Conservation (phyloP, 192 early-diverging fungal species). For the Backusella parvicylindrica region DNA sequence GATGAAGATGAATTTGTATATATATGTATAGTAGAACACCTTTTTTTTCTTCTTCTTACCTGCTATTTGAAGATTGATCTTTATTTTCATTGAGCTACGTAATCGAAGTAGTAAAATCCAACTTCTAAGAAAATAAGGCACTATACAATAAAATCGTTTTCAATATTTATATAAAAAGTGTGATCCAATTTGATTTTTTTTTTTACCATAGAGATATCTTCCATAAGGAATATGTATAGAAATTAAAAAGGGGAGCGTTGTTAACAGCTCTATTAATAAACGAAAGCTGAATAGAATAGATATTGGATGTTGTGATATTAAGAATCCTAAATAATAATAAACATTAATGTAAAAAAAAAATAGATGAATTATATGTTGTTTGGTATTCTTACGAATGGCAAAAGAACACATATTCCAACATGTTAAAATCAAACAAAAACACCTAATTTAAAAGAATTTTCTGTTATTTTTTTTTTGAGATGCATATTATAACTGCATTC, state of each 20-base stretch:
- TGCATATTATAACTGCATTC: background rate
- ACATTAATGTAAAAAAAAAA: no score
- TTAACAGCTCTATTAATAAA: conserved; percentile 42
- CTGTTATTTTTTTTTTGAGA: background rate
- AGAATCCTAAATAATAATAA: background rate
- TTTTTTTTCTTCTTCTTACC: conserved; percentile 28
- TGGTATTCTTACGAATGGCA: conserved; percentile 26
- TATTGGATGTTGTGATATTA: conserved; percentile 11
- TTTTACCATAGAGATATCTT: conserved; percentile 38
- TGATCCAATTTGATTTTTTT: no score
- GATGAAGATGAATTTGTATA: background rate
- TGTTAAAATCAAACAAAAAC: conserved; percentile 14
- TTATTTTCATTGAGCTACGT: conserved; percentile 47
- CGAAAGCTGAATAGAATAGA: conserved; percentile 40
- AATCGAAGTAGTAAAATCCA: conserved; percentile 52
- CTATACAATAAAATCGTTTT: no score
- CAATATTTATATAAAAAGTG: no score
- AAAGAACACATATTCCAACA: conserved; percentile 28
- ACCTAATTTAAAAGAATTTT: conserved; percentile 8
- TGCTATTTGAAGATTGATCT: conserved; percentile 43
- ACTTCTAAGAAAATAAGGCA: conserved; percentile 60
- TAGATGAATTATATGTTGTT: no score
- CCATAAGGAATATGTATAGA: conserved; percentile 37
- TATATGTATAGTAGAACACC: background rate
- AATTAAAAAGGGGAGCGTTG: conserved; percentile 52